phyloP scores from a whole-genome alignment of 805 yeast genomes.

The Kuraishia floccosa region DNA sequence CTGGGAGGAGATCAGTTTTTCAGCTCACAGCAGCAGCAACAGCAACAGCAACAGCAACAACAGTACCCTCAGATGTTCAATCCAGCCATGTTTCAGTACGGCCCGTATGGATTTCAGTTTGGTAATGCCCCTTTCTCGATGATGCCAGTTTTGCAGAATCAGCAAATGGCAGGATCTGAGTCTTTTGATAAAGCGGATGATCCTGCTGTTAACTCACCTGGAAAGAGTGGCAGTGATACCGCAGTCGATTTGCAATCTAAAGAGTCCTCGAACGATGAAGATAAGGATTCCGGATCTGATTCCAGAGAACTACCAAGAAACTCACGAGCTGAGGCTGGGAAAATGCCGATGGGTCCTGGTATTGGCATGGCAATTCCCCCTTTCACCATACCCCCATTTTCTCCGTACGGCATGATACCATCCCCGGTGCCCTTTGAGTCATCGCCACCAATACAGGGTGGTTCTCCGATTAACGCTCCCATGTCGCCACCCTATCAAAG shows the following conservation, averaged over 20 bases:
- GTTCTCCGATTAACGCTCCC: too few species aligned
- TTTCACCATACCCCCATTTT: constrained; percentile 38
- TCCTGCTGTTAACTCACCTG: too few species aligned
- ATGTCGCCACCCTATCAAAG: too few species aligned
- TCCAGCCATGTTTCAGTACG: constrained; percentile 6
- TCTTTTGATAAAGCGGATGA: not conserved
- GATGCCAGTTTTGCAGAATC: not conserved
- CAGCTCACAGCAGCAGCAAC: not conserved
- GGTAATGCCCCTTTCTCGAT: constrained; percentile 2
- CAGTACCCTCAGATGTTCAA: constrained; percentile 1
- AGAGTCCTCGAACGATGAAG: constrained; percentile 1
- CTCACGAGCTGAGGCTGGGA: not conserved
- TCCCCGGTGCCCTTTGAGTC: constrained; percentile 11
- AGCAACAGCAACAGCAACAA: not conserved
- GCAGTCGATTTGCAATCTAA: not conserved
- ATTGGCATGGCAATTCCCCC: constrained; percentile 15
- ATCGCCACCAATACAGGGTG: constrained; percentile 9
- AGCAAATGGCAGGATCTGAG: not conserved
- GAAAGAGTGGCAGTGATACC: not conserved
- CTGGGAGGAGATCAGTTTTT: too few species aligned
- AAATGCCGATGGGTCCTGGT: constrained; percentile 1
- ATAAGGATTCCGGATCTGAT: not conserved
- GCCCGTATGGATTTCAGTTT: constrained; percentile 4
- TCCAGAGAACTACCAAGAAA: not conserved
- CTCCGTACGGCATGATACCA: constrained; percentile 28